phyloP scores from a whole-genome alignment of 2,329 filamentous ascomycete genomes.

The Aspergillus viridinutans region DNA sequence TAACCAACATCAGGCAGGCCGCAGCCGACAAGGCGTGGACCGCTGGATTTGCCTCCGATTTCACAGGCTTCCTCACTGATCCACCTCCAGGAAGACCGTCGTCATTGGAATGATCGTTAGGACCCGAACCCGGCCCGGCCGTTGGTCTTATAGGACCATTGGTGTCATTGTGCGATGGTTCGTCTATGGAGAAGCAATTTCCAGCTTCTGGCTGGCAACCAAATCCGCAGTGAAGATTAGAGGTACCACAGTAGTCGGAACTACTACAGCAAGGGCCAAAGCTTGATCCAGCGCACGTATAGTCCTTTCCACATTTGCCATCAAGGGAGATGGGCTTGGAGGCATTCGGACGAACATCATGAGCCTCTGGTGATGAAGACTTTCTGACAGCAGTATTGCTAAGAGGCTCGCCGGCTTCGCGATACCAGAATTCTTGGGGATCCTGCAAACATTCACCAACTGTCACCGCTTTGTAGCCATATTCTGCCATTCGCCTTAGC shows the following conservation, averaged over 20 bases:
- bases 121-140: neutral
- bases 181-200: slow-evolving; percentile 17
- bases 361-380: neutral
- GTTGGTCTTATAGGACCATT: neutral
- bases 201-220: slow-evolving; percentile 30
- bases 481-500: slow-evolving; percentile 26
- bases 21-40: neutral
- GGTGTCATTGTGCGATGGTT: neutral
- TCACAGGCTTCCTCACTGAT: neutral
- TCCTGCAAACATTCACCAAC: slow-evolving; percentile 43
- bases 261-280: slow-evolving; percentile 33
- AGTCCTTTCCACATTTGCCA: slow-evolving; percentile 32
- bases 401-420: slow-evolving; percentile 30
- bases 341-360: slow-evolving; percentile 1
- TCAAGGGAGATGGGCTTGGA: slow-evolving; percentile 25
- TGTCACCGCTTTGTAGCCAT: slow-evolving; percentile 38
- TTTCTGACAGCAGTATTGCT: slow-evolving; percentile 12
- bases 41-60: neutral
- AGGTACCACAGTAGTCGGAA: slow-evolving; percentile 28
- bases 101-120: neutral
- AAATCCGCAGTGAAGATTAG: slow-evolving; percentile 24
- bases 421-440: slow-evolving; percentile 38
- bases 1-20: neutral
- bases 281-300: slow-evolving; percentile 31
- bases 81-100: neutral